Evolutionary conservation across 345 rosid species (phyloP), one percentile per base, ranked within the genome.

Genomic region (Euclidium syriacum): DNA sequence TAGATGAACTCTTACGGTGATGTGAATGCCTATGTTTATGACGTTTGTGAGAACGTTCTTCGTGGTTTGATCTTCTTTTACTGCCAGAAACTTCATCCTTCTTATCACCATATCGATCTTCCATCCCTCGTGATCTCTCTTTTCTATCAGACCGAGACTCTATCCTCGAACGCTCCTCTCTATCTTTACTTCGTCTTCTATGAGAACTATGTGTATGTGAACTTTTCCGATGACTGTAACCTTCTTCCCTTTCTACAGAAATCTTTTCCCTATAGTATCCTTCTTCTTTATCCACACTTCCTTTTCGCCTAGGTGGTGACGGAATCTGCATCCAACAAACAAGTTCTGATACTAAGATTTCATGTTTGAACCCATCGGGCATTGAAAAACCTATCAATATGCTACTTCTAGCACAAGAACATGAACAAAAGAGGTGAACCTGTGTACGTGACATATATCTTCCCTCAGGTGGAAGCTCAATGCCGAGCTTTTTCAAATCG

Each of bases 401-500:
- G 32, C 29, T 5, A 52, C 9, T 4, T 56, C n/a, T 17, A 27
- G 17, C 24, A 48, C n/a, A 59, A 34, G 41, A 61, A 43, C 50
- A 24, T 14, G 34, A 8, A 49, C 25, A 52, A 35, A 40, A 50
- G 40, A 32, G 19, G 53, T 15, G 46, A 65, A 89, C 96, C 95
- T 89, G 74, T 65, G 70, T 85, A 17, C 86, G 89, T 10, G 88
- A 80, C 95, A 79, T 80, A 70, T 85, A 89, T 59, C 80, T 82
- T 75, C 97, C 96, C 68, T 83, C 97, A n/a, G 95, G 95, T 7
- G 95, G 98, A 50, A 89, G 90, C 47, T 86, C 82, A 73, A 92
- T 92, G 40, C 91, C 90, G 27, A 92, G 90, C 74, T 73, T 89
- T 80, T 92, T 81, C 71, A 92, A 60, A 34, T 85, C 96, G 65